A percentile compares a stretch with the other conserved stretches of the same genome.
phyloP scores from a whole-genome alignment of 2,329 filamentous ascomycete species.

The Neofusicoccum kwambonambiense region DNA sequence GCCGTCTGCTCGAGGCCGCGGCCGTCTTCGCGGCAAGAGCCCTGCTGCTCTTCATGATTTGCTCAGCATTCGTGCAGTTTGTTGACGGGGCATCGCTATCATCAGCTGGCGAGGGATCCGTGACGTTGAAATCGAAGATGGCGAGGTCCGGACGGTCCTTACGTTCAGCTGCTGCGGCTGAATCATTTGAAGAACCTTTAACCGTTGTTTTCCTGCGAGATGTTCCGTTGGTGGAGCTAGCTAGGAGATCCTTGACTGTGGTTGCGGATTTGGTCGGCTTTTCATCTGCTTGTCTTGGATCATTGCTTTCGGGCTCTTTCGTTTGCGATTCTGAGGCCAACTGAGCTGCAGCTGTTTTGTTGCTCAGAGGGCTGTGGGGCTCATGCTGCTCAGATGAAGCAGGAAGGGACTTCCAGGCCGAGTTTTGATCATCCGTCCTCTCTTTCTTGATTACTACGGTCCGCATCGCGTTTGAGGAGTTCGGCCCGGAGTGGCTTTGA shows the following conservation, averaged over 20 bases:
- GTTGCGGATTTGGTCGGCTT: constrained; percentile 32
- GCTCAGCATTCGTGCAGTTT: constrained; percentile 7
- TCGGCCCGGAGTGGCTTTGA: constrained; percentile 20
- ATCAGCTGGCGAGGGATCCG: constrained; percentile 30
- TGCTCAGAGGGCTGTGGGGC: constrained; percentile 35
- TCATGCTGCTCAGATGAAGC: constrained; percentile 18
- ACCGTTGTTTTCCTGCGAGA: constrained; percentile 25
- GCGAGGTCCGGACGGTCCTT: constrained; percentile 31
- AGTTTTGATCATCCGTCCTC: constrained; percentile 21
- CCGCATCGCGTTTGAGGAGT: constrained; percentile 12
- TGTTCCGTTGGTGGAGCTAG: constrained; percentile 29
- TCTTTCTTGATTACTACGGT: constrained; percentile 30
- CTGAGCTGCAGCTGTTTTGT: constrained; percentile 27
- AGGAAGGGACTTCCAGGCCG: constrained; percentile 31
- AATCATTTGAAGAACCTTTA: constrained; percentile 14
- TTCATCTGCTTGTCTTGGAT: constrained; percentile 13
- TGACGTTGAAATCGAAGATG: constrained; percentile 36
- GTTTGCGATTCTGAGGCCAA: constrained; percentile 22
- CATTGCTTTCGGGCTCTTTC: constrained; percentile 20
- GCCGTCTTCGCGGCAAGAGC: constrained; percentile 28
- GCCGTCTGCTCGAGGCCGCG: constrained; percentile 22
- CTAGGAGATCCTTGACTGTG: constrained; percentile 29
- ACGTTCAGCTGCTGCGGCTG: constrained; percentile 20
- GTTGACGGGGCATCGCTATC: constrained; percentile 22
- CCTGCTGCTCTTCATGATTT: constrained; percentile 29